Evolutionary conservation across 106 monocot genomes (phyloP).

Genomic region (Narthecium ossifragum): DNA sequence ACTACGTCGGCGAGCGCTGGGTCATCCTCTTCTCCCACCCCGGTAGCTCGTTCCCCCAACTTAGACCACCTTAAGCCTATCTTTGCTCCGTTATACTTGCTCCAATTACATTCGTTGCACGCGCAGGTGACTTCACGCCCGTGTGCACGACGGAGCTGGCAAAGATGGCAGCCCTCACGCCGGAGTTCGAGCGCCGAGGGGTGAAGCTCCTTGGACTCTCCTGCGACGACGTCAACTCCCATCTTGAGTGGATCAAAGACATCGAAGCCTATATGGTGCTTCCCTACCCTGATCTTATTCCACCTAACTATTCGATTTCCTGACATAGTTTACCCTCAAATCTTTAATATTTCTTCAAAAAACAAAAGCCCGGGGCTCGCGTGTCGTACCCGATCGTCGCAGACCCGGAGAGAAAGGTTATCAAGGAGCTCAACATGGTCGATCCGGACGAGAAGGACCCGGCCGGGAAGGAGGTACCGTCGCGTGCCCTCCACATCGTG

Average conservation of each 20-base stretch:
- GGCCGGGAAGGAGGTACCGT: constrained; percentile 25
- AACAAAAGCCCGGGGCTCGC: constrained; percentile 28
- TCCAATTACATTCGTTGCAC: neutral
- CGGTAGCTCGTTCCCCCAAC: constrained; percentile 15
- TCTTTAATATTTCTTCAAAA: neutral
- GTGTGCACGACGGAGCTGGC: constrained; percentile 73
- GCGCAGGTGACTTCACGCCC: constrained; percentile 72
- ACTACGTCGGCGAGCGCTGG: constrained; percentile 57
- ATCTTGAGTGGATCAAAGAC: constrained; percentile 75
- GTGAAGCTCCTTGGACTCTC: constrained; percentile 82
- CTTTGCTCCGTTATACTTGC: neutral
- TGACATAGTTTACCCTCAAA: neutral
- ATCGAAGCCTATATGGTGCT: constrained; percentile 47
- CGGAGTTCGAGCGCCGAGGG: constrained; percentile 56
- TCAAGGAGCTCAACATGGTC: constrained; percentile 74
- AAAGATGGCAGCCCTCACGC: constrained; percentile 47
- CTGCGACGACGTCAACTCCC: constrained; percentile 45
- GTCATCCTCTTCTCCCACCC: constrained; percentile 84
- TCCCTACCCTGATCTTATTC: neutral
- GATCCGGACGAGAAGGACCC: constrained; percentile 62
- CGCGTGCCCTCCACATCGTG: constrained; percentile 64
- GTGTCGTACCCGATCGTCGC: constrained; percentile 56
- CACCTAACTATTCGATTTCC: neutral
- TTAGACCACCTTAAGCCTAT: neutral
- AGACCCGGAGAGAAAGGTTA: constrained; percentile 43